Base-by-base conservation (phyloP, 2,329 filamentous ascomycete genomes). In the Xylariaceae sp. region DNA sequence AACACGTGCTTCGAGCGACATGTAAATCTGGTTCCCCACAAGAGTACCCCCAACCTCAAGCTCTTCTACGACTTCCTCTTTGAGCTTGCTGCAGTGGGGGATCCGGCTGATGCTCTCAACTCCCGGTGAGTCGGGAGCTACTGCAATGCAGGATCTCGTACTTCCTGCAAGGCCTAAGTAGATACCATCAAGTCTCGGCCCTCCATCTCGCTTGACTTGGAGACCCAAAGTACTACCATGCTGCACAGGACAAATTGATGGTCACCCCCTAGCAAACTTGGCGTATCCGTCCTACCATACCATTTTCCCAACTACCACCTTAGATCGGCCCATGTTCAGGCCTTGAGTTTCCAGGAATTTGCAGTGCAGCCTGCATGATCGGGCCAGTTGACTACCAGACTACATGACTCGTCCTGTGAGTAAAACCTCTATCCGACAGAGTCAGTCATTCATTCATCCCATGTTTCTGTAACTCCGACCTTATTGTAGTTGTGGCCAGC, bases 11-110 rank as follows among this genome's bases (percentile, higher is more conserved):
- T 56, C 51, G 58, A 53, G 26, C 21, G 34, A 17, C 24, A 21
- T 11, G 36, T n/a, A 17, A 36, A 44, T 44, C 23, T 57, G 29
- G 21, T 34, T 44, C 55, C 65, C 48, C 56, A 58, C 60, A 51
- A 49, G 52, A 53, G 53, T 56, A 54, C 34, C 63, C 58, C 61
- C 56, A 56, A 53, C 36, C 3, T 49, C 52, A 24, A 36, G 29
- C 44, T 48, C 36, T 56, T 49, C 53, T 63, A 44, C 40, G 51
- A 56, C 67, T 69, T 68, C 68, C 69, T 40, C 60, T 67, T 69
- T 67, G 53, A 69, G 68, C 65, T 43, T 53, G 52, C 54, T 69
- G 68, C 69, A 69, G 67, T 51, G 51, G 45, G 46, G 47, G 39
- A 52, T 29, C 51, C 56, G 54, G 61, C 53, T 52, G 46, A 39